A percentile compares a stretch with the other conserved stretches of the same genome.
Conservation (phyloP, 257 asterid genomes). For the Primulina tabacum region DNA sequence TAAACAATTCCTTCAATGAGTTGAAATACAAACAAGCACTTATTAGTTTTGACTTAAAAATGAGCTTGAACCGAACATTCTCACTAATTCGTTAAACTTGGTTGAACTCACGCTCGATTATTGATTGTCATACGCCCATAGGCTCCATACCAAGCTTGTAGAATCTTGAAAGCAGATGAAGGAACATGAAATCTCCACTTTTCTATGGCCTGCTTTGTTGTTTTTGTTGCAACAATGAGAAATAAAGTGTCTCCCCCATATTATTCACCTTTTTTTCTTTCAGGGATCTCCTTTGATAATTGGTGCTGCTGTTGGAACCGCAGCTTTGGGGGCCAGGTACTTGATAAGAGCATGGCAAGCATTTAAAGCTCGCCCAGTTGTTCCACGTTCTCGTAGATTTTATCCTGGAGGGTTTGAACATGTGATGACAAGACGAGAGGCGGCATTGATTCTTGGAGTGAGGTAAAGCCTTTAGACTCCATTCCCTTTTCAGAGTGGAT, state of each 20-base stretch:
- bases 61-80: too few relatives aligned
- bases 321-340: conserved; percentile 60
- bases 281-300: conserved; percentile 48
- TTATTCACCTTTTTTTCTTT: neutral
- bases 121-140: neutral
- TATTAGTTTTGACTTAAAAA: too few relatives aligned
- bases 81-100: neutral
- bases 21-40: too few relatives aligned
- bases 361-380: conserved; percentile 38
- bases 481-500: neutral
- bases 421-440: conserved; percentile 68
- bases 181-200: neutral
- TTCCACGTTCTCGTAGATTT: conserved; percentile 48
- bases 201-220: neutral
- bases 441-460: conserved; percentile 77
- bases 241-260: neutral
- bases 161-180: neutral
- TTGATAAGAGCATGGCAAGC: conserved; percentile 54
- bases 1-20: neutral
- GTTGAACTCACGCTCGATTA: neutral
- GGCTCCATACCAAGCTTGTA: neutral
- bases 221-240: neutral
- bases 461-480: conserved; percentile 36
- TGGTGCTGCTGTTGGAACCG: conserved; percentile 53
- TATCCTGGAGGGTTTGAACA: conserved; percentile 72